Evolutionary conservation across 768 basidiomycete species (phyloP).

Genomic region (Lactifluus echinatus): DNA sequence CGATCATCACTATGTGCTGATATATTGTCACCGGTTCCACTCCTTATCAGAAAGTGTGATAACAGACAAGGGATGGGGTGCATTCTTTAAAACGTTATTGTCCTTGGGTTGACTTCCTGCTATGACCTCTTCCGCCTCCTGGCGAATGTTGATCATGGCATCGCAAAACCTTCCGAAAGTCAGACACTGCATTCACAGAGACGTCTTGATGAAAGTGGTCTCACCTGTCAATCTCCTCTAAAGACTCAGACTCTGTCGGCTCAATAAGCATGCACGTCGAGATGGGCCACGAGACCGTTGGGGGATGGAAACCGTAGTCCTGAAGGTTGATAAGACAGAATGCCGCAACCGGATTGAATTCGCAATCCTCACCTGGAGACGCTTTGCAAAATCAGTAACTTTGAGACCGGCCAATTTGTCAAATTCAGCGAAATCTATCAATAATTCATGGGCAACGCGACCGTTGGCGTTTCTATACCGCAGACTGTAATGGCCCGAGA

Average conservation of each 20-base stretch:
- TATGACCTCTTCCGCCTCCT: conserved; percentile 83
- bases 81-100: conserved; percentile 89
- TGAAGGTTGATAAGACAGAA: conserved; percentile 23
- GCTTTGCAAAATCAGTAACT: conserved; percentile 94
- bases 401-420: conserved; percentile 84
- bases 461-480: conserved; percentile 87
- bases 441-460: conserved; percentile 89
- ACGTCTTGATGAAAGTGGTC: conserved; percentile 9
- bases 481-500: conserved; percentile 76
- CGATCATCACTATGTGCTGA: not conserved
- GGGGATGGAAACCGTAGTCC: conserved; percentile 94
- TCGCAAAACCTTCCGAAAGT: conserved; percentile 72
- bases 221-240: conserved; percentile 86
- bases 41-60: conserved; percentile 63
- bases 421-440: conserved; percentile 94
- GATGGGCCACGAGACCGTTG: conserved; percentile 97
- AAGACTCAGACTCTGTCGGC: conserved; percentile 91
- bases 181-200: not conserved
- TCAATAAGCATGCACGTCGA: conserved; percentile 97
- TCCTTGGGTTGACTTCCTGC: conserved; percentile 82
- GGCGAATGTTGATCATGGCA: conserved; percentile 94
- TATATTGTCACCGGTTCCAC: conserved; percentile 67
- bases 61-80: conserved; percentile 81
- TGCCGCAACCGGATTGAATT: not conserved
- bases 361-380: conserved; percentile 57